Evolutionary conservation across 441 rosid species (phyloP).

Genomic region (Syzygium syzygioides): DNA sequence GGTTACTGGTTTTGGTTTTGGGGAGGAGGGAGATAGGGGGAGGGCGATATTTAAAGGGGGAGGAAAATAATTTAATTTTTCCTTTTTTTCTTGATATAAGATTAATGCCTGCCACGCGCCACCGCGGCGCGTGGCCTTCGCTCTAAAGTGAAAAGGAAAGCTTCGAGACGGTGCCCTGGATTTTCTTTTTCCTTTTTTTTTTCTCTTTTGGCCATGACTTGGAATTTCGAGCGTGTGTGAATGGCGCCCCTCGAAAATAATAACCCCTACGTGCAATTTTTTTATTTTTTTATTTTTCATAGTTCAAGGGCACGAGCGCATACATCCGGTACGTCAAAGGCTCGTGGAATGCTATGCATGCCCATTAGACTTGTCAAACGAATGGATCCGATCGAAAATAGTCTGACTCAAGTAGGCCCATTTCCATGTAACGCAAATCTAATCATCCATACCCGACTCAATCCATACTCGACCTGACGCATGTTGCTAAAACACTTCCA

Average conservation of each 20-base stretch:
- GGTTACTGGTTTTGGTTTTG: background rate
- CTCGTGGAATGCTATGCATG: rapidly evolving
- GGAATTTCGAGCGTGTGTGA: background rate
- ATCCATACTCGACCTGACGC: no score
- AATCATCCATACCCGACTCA: no score
- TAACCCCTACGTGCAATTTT: background rate
- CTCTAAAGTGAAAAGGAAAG: background rate
- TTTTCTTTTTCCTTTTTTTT: background rate
- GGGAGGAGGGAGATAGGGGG: background rate
- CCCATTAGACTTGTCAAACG: no score
- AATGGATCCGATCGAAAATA: no score
- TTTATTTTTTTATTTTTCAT: background rate
- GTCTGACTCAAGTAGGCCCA: no score
- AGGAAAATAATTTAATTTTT: background rate
- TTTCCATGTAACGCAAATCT: no score
- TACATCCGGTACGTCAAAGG: rapidly evolving
- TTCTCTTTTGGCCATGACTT: background rate
- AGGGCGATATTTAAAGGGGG: constrained; percentile 9
- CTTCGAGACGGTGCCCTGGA: background rate
- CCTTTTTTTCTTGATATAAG: background rate
- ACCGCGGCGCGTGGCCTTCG: background rate
- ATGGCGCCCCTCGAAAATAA: background rate
- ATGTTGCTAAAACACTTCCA: no score
- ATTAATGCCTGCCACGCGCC: background rate
- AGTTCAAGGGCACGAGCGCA: background rate